These are phyloP conservation scores for Ophioceras dolichostomum DNA, from an alignment of 2,329 filamentous ascomycete genomes.

Conservation along the genomic window DNA sequence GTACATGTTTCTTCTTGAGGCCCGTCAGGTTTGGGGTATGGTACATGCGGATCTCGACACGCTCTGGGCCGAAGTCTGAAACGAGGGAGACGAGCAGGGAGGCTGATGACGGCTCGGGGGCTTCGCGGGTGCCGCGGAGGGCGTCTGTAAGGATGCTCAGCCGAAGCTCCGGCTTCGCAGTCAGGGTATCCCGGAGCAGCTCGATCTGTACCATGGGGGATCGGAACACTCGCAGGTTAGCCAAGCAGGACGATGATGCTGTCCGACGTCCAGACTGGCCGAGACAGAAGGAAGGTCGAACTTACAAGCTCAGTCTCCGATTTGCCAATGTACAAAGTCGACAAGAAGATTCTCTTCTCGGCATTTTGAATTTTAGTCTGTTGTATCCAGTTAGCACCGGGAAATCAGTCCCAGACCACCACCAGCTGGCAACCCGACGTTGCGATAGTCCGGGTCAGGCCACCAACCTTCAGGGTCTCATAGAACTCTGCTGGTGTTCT, in stretches of 20 bases:
- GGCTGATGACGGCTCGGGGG: conserved; percentile 73
- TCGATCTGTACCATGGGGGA: too few relatives aligned
- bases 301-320: conserved; percentile 72
- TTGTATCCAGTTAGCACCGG: background rate
- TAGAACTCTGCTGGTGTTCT: conserved; percentile 83
- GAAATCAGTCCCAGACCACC: background rate
- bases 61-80: conserved; percentile 65
- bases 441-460: too few relatives aligned
- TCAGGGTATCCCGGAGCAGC: conserved; percentile 63
- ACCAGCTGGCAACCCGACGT: too few relatives aligned
- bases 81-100: conserved; percentile 80
- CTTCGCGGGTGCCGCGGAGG: conserved; percentile 81
- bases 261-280: too few relatives aligned
- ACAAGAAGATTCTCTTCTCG: conserved; percentile 71
- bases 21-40: conserved; percentile 94
- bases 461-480: conserved; percentile 67
- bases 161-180: conserved; percentile 60
- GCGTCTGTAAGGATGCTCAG: conserved; percentile 88
- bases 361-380: conserved; percentile 73
- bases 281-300: background rate
- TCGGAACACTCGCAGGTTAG: too few relatives aligned
- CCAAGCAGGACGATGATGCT: too few relatives aligned
- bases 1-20: conserved; percentile 68
- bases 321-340: conserved; percentile 95
- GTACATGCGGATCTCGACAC: conserved; percentile 93